Evolutionary conservation across 2,329 filamentous ascomycete species (phyloP).

Genomic region (Fusarium anthophilum): DNA sequence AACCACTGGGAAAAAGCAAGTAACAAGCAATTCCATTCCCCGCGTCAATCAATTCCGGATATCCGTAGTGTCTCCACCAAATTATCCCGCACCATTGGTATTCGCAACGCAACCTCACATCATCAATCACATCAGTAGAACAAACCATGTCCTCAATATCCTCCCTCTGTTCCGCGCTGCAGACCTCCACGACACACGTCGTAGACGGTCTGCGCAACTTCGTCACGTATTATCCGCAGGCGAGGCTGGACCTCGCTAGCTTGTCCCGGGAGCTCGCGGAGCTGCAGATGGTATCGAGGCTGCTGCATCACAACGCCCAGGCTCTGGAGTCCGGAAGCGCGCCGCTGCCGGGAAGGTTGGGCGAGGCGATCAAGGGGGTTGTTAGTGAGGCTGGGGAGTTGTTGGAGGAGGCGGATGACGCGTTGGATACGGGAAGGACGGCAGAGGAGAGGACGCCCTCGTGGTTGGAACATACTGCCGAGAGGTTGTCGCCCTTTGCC

Average conservation of each 20-base stretch:
- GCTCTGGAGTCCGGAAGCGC: slow-evolving; percentile 21
- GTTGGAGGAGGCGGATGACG: slow-evolving; percentile 38
- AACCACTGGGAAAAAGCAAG: background rate
- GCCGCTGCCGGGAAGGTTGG: slow-evolving; percentile 20
- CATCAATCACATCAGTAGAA: background rate
- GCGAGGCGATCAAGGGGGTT: slow-evolving; percentile 26
- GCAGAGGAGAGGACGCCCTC: slow-evolving; percentile 18
- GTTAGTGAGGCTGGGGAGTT: slow-evolving; percentile 29
- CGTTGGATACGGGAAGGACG: slow-evolving; percentile 21
- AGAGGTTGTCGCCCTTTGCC: slow-evolving; percentile 31
- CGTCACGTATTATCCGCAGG: slow-evolving; percentile 35
- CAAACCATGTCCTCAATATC: slow-evolving; percentile 16
- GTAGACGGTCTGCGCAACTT: slow-evolving; percentile 38
- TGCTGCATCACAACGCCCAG: slow-evolving; percentile 38
- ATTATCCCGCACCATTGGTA: slow-evolving; percentile 19
- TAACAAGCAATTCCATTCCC: background rate
- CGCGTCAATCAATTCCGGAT: slow-evolving; percentile 10
- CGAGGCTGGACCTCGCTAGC: slow-evolving; percentile 36
- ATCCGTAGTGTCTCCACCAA: slow-evolving; percentile 20
- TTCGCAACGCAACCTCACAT: slow-evolving; percentile 4
- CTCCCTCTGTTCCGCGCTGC: slow-evolving; percentile 34
- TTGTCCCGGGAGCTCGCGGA: slow-evolving; percentile 43
- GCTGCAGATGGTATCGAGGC: slow-evolving; percentile 39
- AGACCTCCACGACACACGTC: slow-evolving; percentile 27
- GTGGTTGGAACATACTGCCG: slow-evolving; percentile 40